These are phyloP conservation scores for Scleroderma bovista DNA, from an alignment of 768 basidiomycete species.

Conservation along the genomic window DNA sequence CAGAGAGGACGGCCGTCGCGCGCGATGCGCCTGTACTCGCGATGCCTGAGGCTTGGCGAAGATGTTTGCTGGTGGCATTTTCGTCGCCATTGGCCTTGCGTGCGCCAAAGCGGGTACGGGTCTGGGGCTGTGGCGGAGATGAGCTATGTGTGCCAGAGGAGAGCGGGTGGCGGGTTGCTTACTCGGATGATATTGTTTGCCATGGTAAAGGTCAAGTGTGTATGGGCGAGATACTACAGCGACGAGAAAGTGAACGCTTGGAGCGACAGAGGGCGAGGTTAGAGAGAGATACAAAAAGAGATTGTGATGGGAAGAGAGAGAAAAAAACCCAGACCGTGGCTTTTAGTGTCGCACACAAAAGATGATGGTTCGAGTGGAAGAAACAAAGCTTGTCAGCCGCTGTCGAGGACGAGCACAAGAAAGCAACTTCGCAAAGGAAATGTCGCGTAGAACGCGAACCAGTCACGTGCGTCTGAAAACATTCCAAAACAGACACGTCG, in stretches of 20 bases:
- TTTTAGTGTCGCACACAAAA: conserved; percentile 22
- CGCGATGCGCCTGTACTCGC: conserved; percentile 44
- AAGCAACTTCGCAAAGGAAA: conserved; percentile 19
- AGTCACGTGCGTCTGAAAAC: conserved; percentile 34
- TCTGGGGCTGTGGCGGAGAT: conserved; percentile 46
- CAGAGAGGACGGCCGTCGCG: conserved; percentile 35
- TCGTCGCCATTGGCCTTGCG: conserved; percentile 71
- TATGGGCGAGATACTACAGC: conserved; percentile 26
- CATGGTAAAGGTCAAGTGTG: conserved; percentile 34
- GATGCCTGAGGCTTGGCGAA: conserved; percentile 54
- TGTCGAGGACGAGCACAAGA: conserved; percentile 20
- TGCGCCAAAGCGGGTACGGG: conserved; percentile 57
- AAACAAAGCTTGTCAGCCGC: conserved; percentile 32
- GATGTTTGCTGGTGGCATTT: conserved; percentile 66
- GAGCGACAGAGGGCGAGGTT: conserved; percentile 9
- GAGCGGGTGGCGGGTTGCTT: conserved; percentile 21
- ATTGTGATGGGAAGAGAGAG: conserved; percentile 31
- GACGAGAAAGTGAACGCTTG: conserved; percentile 10
- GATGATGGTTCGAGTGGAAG: conserved; percentile 12
- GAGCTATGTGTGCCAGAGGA: neutral
- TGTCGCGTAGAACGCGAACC: conserved; percentile 34
- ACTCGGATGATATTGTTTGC: conserved; percentile 60
- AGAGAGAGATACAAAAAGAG: conserved; percentile 17
- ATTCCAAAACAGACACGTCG: conserved; percentile 33
- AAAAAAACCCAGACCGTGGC: conserved; percentile 21